phyloP scores from a whole-genome alignment of 129 eudicot species.

The Flaveria trinervia region DNA sequence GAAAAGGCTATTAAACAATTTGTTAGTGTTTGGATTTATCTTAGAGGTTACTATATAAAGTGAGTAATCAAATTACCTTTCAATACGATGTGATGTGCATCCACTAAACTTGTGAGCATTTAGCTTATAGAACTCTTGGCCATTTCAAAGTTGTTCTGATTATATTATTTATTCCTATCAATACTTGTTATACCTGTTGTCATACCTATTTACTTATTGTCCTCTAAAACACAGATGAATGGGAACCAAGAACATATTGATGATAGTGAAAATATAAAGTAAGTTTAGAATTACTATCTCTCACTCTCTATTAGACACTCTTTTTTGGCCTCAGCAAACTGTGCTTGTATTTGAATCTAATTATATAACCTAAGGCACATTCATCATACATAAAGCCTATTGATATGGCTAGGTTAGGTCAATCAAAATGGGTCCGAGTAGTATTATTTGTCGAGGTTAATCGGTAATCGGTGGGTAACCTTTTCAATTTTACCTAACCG shows the following conservation, averaged over 20 bases:
- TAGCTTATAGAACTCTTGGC: background rate
- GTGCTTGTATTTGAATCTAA: constrained; percentile 3
- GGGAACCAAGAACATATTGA: constrained; percentile 8
- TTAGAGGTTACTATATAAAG: background rate
- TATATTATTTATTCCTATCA: constrained; percentile 1
- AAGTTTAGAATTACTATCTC: constrained; percentile 26
- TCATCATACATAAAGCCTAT: background rate
- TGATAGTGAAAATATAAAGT: constrained; percentile 37
- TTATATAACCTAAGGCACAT: background rate
- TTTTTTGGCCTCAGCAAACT: background rate
- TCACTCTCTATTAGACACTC: background rate
- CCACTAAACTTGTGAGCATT: background rate
- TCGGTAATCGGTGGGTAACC: too few species aligned
- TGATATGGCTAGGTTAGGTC: background rate
- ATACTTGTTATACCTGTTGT: background rate
- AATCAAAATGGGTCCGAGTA: background rate
- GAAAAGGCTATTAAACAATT: constrained; percentile 4
- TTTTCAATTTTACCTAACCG: too few species aligned
- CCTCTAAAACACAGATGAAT: constrained; percentile 38
- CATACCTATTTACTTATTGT: constrained; percentile 8
- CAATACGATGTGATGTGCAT: background rate
- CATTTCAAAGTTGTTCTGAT: background rate
- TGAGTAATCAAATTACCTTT: background rate
- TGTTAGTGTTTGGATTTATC: background rate
- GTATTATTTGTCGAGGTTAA: too few species aligned